Evolutionary conservation across 352 stramenopile genomes (phyloP), one percentile per base, ranked within the genome.

Genomic region (Globisporangium ultimum): DNA sequence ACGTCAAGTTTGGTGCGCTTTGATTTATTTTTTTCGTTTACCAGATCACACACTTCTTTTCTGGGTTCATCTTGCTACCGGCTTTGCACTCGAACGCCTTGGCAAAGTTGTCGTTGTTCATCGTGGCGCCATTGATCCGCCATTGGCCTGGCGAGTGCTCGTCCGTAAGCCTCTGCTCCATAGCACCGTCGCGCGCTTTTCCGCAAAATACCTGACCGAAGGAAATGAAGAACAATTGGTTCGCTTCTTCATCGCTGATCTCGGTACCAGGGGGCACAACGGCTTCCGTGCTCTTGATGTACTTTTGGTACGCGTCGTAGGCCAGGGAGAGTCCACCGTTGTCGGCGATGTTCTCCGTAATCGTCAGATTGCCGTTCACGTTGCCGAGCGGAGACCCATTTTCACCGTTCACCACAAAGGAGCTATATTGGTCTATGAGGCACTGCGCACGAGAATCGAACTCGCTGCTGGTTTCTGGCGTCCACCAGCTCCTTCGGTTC

Each of bases 401-500:
- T 36, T 78, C 65, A 1, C 68, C 60, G 42, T 59, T 55, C 5
- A 76, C 77, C 2, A 60, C 61, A 42, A 86, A 83, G 0, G 48
- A 36, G 22, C 57, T 73, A 67, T 89, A 89, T 62, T 89, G 67
- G 22, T 80, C 67, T 17, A 64, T 61, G 15, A 89, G 68, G 47
- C 82, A 91, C 55, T 71, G 49, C 0, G 81, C 79, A 17, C 81
- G 78, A 13, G 52, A 40, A 22, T 87, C 54, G 57, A 93, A 98
- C 50, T 89, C 79, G 14, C 64, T 58, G 24, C 54, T 70, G 12
- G 96, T 96, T 28, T 72, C 68, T 28, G 78, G 43, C 3, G 83
- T 95, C 93, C 94, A 98, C 92, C 94, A 98, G 64, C 91, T 75
- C 12, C 88, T 76, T 67, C 95, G 82, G 53, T 95, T 96, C 17